A percentile compares a stretch with the other conserved stretches of the same genome.
Conservation (phyloP, 345 rosid species). For the Eucalyptus virginea region DNA sequence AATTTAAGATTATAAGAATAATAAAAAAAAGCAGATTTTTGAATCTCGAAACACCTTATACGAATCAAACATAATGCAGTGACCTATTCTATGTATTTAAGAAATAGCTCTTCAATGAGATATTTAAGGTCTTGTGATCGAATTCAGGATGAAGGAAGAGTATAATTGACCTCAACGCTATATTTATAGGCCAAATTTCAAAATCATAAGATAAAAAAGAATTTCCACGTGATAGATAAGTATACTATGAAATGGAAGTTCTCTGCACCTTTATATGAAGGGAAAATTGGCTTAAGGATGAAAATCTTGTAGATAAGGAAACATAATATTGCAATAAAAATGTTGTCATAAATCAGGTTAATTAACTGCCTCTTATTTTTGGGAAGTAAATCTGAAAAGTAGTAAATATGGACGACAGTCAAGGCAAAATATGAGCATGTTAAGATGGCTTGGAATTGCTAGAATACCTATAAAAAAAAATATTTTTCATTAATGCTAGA, state of each 20-base stretch:
- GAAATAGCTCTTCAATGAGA: not conserved
- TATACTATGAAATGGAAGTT: not conserved
- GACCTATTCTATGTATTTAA: not conserved
- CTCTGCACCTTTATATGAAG: not conserved
- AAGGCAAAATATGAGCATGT: not conserved
- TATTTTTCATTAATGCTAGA: not conserved
- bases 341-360: not conserved
- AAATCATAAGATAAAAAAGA: not conserved
- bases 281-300: not conserved
- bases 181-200: not conserved
- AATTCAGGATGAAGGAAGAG: not conserved
- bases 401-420: not conserved
- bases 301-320: not conserved
- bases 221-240: not conserved
- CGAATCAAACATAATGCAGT: not conserved
- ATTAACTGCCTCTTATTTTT: not conserved
- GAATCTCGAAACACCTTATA: not conserved
- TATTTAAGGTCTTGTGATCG: not conserved
- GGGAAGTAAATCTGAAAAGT: not conserved
- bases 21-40: not conserved
- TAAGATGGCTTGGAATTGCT: not conserved
- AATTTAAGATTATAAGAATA: not conserved
- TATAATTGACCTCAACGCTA: not conserved
- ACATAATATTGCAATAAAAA: not conserved
- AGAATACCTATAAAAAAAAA: fast-evolving